Evolutionary conservation across 768 basidiomycete species (phyloP), one percentile per base, ranked within the genome.

Genomic region (Gyrodon lividus): DNA sequence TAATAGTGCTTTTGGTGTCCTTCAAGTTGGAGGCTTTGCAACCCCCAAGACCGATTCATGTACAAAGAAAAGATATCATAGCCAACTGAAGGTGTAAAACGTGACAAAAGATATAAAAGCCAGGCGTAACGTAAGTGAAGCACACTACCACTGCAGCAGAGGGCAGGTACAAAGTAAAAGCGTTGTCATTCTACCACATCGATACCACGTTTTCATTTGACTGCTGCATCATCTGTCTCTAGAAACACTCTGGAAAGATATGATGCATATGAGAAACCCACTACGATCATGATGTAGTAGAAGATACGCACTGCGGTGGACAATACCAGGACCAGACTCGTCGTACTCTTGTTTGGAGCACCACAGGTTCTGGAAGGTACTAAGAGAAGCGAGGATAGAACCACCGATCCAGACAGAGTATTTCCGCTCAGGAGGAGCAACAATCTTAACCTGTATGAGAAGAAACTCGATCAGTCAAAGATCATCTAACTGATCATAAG

Each of bases 331-430:
- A 41, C 87, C 87, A 50, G 79, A 80, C 70, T 90, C 92, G 69
- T 93, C 92, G 73, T 93, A 94, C 75, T 94, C 92, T 65, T 92
- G 89, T 73, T 91, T 91, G 52, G 86, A 85, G 74, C 87, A 87
- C 92, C 94, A 97, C 74, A 95, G 75, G 69, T 93, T 94, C 77
- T 96, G 93, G 93, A 96, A 96, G 61, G 93, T 95, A 66, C 83
- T 87, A 44, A 97, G 81, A 28, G 91, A 93, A 40, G 92, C 93
- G 59, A 90, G 74, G 62, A 89, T 90, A 38, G 86, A 87, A 53
- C 87, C 88, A 75, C 88, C 88, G 61, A 93, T 93, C 90, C 94
- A 97, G 73, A 95, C 93, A 48, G 90, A 92, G 81, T 93, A 93
- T 71, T 92, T 96, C 62, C 92, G 78, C 78, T 96, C 92, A 48